Evolutionary conservation across 495 filamentous ascomycete genomes (phyloP).

Genomic region (Penicillium pancosmium): DNA sequence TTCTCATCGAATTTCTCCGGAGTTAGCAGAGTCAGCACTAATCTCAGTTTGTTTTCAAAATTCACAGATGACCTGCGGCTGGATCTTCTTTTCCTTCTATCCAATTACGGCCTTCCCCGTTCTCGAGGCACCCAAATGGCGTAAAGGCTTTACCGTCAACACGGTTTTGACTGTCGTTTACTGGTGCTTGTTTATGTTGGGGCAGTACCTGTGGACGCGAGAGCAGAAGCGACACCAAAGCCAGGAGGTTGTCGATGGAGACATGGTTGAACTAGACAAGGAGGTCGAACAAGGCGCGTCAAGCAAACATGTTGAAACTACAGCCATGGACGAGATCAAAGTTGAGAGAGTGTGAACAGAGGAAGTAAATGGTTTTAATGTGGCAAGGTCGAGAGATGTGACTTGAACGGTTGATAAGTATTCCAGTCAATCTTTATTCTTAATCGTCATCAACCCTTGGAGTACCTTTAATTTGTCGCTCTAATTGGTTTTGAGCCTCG

Average conservation of each 20-base stretch:
- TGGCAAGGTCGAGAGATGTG: not conserved
- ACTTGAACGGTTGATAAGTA: not conserved
- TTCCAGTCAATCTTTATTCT: not conserved
- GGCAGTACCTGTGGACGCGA: constrained; percentile 22
- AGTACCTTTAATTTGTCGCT: not conserved
- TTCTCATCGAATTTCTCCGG: not conserved
- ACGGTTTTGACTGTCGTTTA: constrained; percentile 17
- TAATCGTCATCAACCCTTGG: not conserved
- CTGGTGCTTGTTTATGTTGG: constrained; percentile 20
- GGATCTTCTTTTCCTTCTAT: constrained; percentile 25
- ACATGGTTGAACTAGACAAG: constrained; percentile 4
- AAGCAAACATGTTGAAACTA: not conserved
- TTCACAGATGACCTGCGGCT: constrained; percentile 21
- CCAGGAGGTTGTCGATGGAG: constrained; percentile 8
- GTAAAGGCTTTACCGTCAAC: constrained; percentile 22
- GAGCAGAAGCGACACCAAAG: constrained; percentile 9
- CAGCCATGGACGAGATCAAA: not conserved
- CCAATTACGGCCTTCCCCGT: constrained; percentile 23
- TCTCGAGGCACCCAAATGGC: constrained; percentile 23
- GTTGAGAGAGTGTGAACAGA: not conserved
- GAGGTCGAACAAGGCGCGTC: not conserved
- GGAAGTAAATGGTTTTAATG: not conserved
- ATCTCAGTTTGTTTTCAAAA: not conserved
- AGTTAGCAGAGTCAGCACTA: not conserved
- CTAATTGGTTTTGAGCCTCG: not conserved